Evolutionary conservation across 2,329 filamentous ascomycete species (phyloP).

Genomic region (Alternaria angustiovoidea): DNA sequence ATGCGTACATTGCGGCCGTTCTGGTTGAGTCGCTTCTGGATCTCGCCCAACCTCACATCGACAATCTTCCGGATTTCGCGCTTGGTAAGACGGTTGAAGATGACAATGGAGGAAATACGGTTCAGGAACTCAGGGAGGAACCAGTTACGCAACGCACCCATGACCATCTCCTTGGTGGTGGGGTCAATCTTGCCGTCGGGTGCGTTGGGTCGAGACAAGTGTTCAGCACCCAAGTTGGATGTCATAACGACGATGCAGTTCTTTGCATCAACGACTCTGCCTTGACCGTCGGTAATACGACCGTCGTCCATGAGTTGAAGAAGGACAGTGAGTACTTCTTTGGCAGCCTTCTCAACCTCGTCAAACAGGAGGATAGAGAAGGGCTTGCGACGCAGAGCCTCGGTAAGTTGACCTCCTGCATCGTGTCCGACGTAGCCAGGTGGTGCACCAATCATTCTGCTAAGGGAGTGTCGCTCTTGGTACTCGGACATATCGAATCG

Average conservation of each 20-base stretch:
- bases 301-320: constrained; percentile 99
- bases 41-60: constrained; percentile 84
- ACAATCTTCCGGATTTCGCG: constrained; percentile 94
- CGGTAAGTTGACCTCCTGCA: constrained; percentile 92
- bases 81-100: constrained; percentile 95
- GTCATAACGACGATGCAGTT: constrained; percentile 99
- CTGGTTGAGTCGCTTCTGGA: constrained; percentile 86
- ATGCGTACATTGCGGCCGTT: constrained; percentile 90
- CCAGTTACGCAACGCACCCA: constrained; percentile 89
- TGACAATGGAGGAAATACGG: constrained; percentile 93
- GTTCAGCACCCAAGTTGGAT: constrained; percentile 94
- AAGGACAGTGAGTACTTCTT: constrained; percentile 94
- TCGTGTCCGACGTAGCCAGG: constrained; percentile 98
- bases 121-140: constrained; percentile 99
- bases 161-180: constrained; percentile 86
- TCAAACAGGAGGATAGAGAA: constrained; percentile 99
- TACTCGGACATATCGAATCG: constrained; percentile 99
- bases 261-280: constrained; percentile 89
- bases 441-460: constrained; percentile 96
- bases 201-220: constrained; percentile 78
- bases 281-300: constrained; percentile 97
- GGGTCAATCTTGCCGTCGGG: constrained; percentile 86
- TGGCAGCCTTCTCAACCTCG: constrained; percentile 97
- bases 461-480: constrained; percentile 93
- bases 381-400: constrained; percentile 89